phyloP scores from a whole-genome alignment of 2,329 filamentous ascomycete species.

The Pochonia chlamydosporia region DNA sequence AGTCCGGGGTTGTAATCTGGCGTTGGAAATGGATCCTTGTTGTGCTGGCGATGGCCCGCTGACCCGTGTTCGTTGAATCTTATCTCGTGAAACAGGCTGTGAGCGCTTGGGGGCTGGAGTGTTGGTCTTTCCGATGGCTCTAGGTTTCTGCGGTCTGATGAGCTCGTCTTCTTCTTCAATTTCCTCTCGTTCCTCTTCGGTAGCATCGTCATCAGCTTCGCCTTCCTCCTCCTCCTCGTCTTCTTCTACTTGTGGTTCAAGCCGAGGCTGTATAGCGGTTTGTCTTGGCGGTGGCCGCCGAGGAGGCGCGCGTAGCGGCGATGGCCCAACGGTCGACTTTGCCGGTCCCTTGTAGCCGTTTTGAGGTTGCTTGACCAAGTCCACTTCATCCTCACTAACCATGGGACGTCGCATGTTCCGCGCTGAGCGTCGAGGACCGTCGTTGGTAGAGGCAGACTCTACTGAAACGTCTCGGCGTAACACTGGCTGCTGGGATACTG shows the following conservation, averaged over 20 bases:
- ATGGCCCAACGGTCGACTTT: neutral
- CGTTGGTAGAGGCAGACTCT: neutral
- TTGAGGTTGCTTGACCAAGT: constrained; percentile 2
- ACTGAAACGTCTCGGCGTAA: neutral
- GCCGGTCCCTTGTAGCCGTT: neutral
- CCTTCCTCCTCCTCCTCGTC: constrained; percentile 1
- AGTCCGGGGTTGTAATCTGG: neutral
- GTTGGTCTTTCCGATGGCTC: constrained; percentile 9
- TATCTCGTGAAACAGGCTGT: neutral
- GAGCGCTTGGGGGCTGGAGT: constrained; percentile 13
- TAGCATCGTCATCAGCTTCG: constrained; percentile 4
- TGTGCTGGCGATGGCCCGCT: neutral
- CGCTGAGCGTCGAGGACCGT: neutral
- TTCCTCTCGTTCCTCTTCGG: constrained; percentile 8
- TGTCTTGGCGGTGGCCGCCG: constrained; percentile 3
- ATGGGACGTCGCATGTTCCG: neutral
- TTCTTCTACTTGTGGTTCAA: neutral
- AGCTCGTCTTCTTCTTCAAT: constrained; percentile 2
- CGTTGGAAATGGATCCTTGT: neutral
- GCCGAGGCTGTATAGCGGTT: neutral
- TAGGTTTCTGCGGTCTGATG: neutral
- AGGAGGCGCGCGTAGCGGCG: constrained; percentile 5
- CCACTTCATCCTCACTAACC: constrained; percentile 1
- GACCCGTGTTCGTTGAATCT: neutral
- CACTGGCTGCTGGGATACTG: neutral